Percentiles rank a stretch among this genome's conserved stretches.
Conservation (phyloP, 441 rosid species). For the Pelargonium myrrhifolium region DNA sequence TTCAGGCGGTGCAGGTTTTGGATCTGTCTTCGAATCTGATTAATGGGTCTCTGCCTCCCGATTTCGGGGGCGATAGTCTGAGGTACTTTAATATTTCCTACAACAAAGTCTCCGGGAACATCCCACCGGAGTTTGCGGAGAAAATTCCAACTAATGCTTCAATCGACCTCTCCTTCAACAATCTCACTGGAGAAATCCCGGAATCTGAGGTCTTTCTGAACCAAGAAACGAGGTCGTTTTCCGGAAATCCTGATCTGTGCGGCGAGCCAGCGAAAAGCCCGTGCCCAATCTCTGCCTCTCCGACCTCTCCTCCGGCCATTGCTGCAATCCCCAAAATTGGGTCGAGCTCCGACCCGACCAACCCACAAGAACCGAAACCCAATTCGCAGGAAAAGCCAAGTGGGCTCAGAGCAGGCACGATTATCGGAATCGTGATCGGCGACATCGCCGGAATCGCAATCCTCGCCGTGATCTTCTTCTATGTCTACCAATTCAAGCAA, state of each 20-base stretch:
- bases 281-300: constrained; percentile 51
- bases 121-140: constrained; percentile 42
- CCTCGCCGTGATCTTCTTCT: constrained; percentile 53
- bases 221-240: constrained; percentile 46
- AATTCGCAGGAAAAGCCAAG: constrained; percentile 28
- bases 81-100: constrained; percentile 59
- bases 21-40: constrained; percentile 73
- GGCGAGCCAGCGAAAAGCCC: constrained; percentile 58
- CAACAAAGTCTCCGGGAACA: constrained; percentile 56
- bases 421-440: constrained; percentile 51
- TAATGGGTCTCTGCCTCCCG: constrained; percentile 53
- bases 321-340: constrained; percentile 10
- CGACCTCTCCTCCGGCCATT: neutral
- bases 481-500: constrained; percentile 52
- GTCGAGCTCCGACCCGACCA: constrained; percentile 26
- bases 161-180: constrained; percentile 76
- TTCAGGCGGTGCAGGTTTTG: constrained; percentile 39
- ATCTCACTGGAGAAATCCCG: constrained; percentile 71
- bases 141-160: constrained; percentile 39
- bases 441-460: constrained; percentile 58
- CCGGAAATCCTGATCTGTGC: constrained; percentile 59
- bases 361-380: constrained; percentile 19
- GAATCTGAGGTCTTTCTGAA: constrained; percentile 34
- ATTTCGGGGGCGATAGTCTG: constrained; percentile 45
- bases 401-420: constrained; percentile 52